Percentiles rank a stretch among this genome's conserved stretches.
These are phyloP conservation scores for Metarhizium humberi DNA, from an alignment of 2,329 filamentous ascomycete species.

Conservation along the genomic window DNA sequence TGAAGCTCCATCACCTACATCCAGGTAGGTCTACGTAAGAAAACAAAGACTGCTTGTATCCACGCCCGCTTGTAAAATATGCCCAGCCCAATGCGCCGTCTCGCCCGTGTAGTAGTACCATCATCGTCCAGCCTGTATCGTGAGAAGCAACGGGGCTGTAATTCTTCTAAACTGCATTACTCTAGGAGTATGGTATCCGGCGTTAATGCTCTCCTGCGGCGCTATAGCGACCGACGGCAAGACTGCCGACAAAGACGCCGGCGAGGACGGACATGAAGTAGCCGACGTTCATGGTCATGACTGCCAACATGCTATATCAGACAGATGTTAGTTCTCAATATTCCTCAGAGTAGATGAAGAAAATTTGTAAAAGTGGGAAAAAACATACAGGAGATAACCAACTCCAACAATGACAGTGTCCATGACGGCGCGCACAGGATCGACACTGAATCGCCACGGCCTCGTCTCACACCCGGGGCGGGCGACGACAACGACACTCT, in stretches of 20 bases:
- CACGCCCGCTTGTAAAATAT: too few relatives aligned
- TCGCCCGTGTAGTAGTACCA: too few relatives aligned
- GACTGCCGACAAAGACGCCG: slow-evolving; percentile 77
- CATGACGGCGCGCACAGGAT: slow-evolving; percentile 62
- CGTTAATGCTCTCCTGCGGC: slow-evolving; percentile 35
- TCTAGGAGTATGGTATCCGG: background rate
- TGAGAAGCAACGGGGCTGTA: background rate
- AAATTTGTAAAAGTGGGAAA: too few relatives aligned
- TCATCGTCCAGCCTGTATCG: background rate
- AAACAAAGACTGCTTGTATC: too few relatives aligned
- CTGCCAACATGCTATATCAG: slow-evolving; percentile 69
- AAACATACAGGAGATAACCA: slow-evolving; percentile 72
- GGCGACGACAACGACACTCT: slow-evolving; percentile 66
- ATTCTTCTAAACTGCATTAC: background rate
- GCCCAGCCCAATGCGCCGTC: too few relatives aligned
- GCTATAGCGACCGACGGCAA: slow-evolving; percentile 65
- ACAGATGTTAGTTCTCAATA: too few relatives aligned
- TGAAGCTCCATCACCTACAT: too few relatives aligned
- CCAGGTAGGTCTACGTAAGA: too few relatives aligned
- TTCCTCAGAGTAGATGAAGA: too few relatives aligned
- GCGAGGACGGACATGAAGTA: slow-evolving; percentile 75
- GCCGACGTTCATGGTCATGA: slow-evolving; percentile 83
- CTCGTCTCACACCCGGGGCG: slow-evolving; percentile 41
- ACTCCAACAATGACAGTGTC: slow-evolving; percentile 67
- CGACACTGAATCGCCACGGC: slow-evolving; percentile 76